Base-by-base conservation (phyloP, 208 protist species). In the Trypanosoma platydactyli region DNA sequence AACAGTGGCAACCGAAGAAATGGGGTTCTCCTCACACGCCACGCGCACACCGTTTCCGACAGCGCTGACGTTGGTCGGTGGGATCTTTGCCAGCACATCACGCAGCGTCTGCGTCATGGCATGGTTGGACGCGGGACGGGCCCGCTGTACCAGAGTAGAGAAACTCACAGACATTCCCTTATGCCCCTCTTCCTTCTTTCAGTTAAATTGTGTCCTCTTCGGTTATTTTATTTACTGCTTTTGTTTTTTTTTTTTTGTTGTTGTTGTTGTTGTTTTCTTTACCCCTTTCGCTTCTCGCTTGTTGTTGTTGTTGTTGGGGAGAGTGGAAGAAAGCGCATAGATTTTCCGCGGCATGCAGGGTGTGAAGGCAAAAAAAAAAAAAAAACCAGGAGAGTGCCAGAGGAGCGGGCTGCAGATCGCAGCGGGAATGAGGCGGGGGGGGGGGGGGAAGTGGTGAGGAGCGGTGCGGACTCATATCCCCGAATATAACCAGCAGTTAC, bases 41-140 rank as follows among this genome's bases (percentile, higher is more conserved):
- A 99, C 97, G 58, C 98, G 90, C 48, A 99, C 81, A 53, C 97
- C 97, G 73, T 98, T 99, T 63, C 72, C 58, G 53, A 99, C 81
- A 7, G 86, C 87, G 25, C 94, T 97, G 25, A 99, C 76, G 66
- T 94, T 91, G 11, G 95, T 98, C n/a, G 89, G 83, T 13, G 89
- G 82, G 5, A 91, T 73, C 62, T 90, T 91, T 50, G 64, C 73
- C 33, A 95, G 74, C 38, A 88, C 80, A 2, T 84, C 81, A 52
- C 80, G 79, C 40, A 97, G 81, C 22, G 87, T 70, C 4, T 76
- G 62, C 54, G 77, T 79, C 46, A 78, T 90, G 20, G 86, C 84
- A 69, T 91, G 83, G 55, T 84, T 83, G 27, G 87, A 86, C 61
- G 79, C 79, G n/a, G 89, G 85, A 18, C 88, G 80, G 2, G 86